These are phyloP conservation scores for Pythium coloratum DNA, from an alignment of 352 stramenopile genomes.

Conservation along the genomic window DNA sequence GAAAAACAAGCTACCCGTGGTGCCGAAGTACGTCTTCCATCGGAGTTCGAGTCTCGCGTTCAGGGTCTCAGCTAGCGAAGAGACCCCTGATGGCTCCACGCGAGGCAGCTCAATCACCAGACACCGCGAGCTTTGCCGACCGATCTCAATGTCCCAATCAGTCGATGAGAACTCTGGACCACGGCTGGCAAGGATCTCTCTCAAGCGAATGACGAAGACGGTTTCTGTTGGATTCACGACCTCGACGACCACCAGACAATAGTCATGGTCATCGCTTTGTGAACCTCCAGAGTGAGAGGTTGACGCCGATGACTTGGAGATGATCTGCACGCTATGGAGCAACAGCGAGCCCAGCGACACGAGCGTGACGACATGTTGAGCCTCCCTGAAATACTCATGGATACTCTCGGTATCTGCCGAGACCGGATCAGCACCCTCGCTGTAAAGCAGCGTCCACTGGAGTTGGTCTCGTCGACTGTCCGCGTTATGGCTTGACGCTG, in stretches of 20 bases:
- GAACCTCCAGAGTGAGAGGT: neutral
- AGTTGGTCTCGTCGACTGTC: slow-evolving; percentile 26
- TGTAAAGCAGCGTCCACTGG: slow-evolving; percentile 69
- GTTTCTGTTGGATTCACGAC: slow-evolving; percentile 74
- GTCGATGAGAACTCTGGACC: neutral
- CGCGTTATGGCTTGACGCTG: neutral
- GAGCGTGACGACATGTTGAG: slow-evolving; percentile 44
- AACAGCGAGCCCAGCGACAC: slow-evolving; percentile 53
- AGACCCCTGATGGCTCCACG: neutral
- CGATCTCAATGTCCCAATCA: slow-evolving; percentile 30
- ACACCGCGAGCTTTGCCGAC: slow-evolving; percentile 23
- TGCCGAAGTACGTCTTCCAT: slow-evolving; percentile 34
- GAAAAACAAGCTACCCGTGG: slow-evolving; percentile 18
- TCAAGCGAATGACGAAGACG: slow-evolving; percentile 52
- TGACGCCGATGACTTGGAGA: slow-evolving; percentile 20
- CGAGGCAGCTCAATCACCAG: slow-evolving; percentile 24
- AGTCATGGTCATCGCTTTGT: slow-evolving; percentile 38
- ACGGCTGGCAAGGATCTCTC: neutral
- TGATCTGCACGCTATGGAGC: slow-evolving; percentile 39
- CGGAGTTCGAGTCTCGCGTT: slow-evolving; percentile 15
- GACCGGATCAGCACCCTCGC: slow-evolving; percentile 18
- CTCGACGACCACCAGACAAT: slow-evolving; percentile 51
- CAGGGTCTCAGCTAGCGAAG: slow-evolving; percentile 9
- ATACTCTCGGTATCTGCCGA: neutral
- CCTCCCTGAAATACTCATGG: slow-evolving; percentile 53